Evolutionary conservation across 345 rosid species (phyloP).

Genomic region (Rhodomyrtus tomentosa): DNA sequence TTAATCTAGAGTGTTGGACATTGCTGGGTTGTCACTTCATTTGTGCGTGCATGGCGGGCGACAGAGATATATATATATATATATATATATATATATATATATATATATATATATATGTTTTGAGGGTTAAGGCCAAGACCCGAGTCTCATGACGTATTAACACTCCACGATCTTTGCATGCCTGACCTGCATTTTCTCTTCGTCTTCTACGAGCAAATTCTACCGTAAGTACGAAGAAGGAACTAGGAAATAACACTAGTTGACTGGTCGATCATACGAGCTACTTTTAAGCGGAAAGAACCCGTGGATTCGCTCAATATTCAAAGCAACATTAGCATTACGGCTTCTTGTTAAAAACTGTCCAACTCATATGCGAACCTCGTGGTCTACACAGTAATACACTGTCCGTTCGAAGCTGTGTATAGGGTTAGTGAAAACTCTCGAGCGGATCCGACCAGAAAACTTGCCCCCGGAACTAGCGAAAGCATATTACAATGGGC

Average conservation of each 20-base stretch:
- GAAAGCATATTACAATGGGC: neutral
- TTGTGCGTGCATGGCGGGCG: neutral
- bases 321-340: no score
- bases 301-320: neutral
- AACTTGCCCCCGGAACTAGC: neutral
- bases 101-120: no score
- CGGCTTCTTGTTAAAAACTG: neutral
- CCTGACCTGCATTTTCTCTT: neutral
- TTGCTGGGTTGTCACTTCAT: neutral
- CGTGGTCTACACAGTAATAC: no score
- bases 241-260: neutral
- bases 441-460: neutral
- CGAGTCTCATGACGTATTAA: neutral
- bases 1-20: neutral
- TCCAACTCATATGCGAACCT: neutral
- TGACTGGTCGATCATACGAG: neutral
- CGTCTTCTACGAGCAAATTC: neutral
- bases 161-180: neutral
- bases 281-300: neutral
- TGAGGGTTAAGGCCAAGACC: no score
- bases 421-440: neutral
- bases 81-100: no score
- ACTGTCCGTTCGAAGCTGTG: neutral
- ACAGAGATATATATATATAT: no score
- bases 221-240: neutral